phyloP scores from a whole-genome alignment of 139 green algal species.

The Chlorella sp. region DNA sequence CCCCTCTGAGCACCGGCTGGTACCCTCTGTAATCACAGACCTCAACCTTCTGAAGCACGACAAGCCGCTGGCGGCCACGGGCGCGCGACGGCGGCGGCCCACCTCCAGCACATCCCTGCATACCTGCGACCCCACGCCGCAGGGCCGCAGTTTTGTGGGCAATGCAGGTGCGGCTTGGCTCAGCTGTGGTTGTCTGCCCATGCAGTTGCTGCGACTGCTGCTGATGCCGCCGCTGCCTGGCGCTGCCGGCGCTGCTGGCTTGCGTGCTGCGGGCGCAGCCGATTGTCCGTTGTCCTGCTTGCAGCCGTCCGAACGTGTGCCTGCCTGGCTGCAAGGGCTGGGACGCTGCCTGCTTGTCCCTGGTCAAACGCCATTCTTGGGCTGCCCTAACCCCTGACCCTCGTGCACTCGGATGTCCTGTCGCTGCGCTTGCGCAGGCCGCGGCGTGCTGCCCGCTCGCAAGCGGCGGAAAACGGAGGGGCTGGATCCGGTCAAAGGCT shows the following conservation, averaged over 20 bases:
- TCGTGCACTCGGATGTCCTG: no score
- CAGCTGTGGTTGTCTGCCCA: slow-evolving; percentile 2
- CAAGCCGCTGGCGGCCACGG: slow-evolving; percentile 46
- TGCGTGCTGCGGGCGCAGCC: not conserved
- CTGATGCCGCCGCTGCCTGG: not conserved
- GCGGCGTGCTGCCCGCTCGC: slow-evolving; percentile 40
- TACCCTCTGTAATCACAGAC: slow-evolving; percentile 24
- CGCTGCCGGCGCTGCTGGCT: no score
- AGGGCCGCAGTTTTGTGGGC: slow-evolving; percentile 13
- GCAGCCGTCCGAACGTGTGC: no score
- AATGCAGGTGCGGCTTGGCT: slow-evolving; percentile 20
- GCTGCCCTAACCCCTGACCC: not conserved
- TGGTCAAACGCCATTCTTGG: no score
- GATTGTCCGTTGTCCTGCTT: no score
- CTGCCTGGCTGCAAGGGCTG: no score
- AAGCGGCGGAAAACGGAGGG: slow-evolving; percentile 49
- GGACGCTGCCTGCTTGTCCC: no score
- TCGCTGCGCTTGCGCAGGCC: not conserved
- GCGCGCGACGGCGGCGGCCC: slow-evolving; percentile 52
- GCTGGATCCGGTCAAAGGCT: slow-evolving; percentile 62
- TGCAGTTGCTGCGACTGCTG: not conserved
- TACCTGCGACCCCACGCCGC: slow-evolving; percentile 71
- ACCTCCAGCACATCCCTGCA: slow-evolving; percentile 83
- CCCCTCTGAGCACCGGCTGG: slow-evolving; percentile 75
- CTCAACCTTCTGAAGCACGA: slow-evolving; percentile 86